These are phyloP conservation scores for Centaurea solstitialis DNA, from an alignment of 129 eudicot species.

Conservation along the genomic window DNA sequence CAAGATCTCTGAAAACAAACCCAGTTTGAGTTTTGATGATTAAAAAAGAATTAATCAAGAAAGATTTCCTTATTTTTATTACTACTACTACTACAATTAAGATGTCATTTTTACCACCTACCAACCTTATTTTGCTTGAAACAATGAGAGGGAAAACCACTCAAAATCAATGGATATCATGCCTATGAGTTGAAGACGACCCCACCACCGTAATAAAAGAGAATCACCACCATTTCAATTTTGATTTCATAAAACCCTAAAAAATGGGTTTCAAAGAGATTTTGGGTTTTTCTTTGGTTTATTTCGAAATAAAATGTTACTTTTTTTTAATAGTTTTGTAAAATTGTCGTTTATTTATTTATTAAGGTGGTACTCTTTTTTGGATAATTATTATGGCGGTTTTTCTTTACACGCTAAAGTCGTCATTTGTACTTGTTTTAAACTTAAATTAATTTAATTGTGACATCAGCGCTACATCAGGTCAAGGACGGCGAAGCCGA, in stretches of 20 bases:
- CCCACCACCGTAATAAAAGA: conserved; percentile 31
- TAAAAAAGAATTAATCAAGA: background rate
- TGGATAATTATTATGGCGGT: too few relatives aligned
- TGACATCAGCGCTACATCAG: too few relatives aligned
- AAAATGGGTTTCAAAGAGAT: too few relatives aligned
- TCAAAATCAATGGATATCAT: conserved; percentile 29
- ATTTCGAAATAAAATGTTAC: background rate
- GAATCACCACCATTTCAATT: background rate
- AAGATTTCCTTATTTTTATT: too few relatives aligned
- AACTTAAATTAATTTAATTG: too few relatives aligned
- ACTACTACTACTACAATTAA: conserved; percentile 2
- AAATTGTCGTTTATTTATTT: background rate
- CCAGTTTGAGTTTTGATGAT: background rate
- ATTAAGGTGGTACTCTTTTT: too few relatives aligned
- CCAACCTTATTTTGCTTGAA: conserved; percentile 18
- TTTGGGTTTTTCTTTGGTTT: too few relatives aligned
- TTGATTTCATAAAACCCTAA: background rate
- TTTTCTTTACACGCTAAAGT: too few relatives aligned
- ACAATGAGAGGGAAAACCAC: conserved; percentile 41
- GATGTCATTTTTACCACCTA: conserved; percentile 38
- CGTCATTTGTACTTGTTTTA: too few relatives aligned
- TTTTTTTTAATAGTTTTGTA: too few relatives aligned
- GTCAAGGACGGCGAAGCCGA: too few relatives aligned
- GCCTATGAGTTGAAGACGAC: conserved; percentile 19
- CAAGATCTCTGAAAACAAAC: conserved; percentile 28